These are phyloP conservation scores for Geotrichum restrictum DNA, from an alignment of 1,139 yeast species.

Conservation along the genomic window DNA sequence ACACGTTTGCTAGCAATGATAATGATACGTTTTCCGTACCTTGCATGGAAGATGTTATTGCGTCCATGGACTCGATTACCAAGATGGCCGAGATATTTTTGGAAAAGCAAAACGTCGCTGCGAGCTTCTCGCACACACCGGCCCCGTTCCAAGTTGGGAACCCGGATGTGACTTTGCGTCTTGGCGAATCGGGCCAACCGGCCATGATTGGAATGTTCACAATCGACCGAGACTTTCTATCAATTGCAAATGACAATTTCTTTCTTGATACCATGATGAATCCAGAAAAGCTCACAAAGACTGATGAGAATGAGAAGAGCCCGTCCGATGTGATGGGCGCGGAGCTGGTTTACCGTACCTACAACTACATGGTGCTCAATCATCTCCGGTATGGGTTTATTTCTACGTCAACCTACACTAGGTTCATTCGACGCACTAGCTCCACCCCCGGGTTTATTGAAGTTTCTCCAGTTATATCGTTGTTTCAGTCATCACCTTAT, in stretches of 20 bases:
- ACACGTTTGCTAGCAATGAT: neutral
- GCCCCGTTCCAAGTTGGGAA: slow-evolving; percentile 19
- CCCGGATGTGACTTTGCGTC: slow-evolving; percentile 20
- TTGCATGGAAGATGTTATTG: slow-evolving; percentile 18
- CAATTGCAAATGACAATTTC: slow-evolving; percentile 19
- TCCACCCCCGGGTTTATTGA: slow-evolving; percentile 20
- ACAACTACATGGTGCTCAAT: slow-evolving; percentile 28
- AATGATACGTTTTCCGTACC: slow-evolving; percentile 11
- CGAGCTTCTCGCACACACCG: slow-evolving; percentile 17
- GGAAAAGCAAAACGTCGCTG: slow-evolving; percentile 20
- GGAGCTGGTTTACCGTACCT: slow-evolving; percentile 19
- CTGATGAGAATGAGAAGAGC: neutral
- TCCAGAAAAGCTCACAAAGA: neutral
- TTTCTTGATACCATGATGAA: slow-evolving; percentile 12
- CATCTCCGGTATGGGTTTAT: slow-evolving; percentile 30
- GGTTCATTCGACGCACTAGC: slow-evolving; percentile 26
- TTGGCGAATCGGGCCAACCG: slow-evolving; percentile 19
- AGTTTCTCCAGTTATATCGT: slow-evolving; percentile 27
- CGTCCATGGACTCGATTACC: slow-evolving; percentile 18
- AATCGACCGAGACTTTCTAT: slow-evolving; percentile 13
- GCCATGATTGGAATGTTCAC: slow-evolving; percentile 23
- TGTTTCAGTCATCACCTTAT: slow-evolving; percentile 19
- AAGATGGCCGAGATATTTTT: slow-evolving; percentile 21
- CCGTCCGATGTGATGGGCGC: slow-evolving; percentile 12
- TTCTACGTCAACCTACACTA: slow-evolving; percentile 25